These are phyloP conservation scores for Aspergillus sp. DNA, from an alignment of 2,329 filamentous ascomycete species.

Conservation along the genomic window DNA sequence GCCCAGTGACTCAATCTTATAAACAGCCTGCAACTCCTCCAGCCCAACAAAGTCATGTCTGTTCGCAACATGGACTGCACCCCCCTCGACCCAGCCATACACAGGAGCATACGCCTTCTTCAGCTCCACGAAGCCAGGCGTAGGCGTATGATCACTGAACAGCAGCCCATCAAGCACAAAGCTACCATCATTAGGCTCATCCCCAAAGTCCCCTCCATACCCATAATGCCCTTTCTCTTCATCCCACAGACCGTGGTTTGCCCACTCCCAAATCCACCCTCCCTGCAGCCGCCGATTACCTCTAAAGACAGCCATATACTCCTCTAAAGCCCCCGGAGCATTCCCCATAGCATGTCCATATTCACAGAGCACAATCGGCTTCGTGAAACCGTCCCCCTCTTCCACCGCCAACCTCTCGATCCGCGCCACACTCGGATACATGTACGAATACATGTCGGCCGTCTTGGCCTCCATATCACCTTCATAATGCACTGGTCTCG, in stretches of 20 bases:
- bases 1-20: neutral
- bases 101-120: constrained; percentile 62
- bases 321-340: constrained; percentile 67
- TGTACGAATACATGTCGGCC: constrained; percentile 66
- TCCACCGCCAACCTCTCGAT: constrained; percentile 49
- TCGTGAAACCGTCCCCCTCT: constrained; percentile 43
- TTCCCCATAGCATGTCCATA: constrained; percentile 70
- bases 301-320: constrained; percentile 66
- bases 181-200: constrained; percentile 59
- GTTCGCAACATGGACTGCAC: constrained; percentile 48
- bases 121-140: constrained; percentile 56
- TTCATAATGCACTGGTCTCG: constrained; percentile 66
- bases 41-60: constrained; percentile 53
- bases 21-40: neutral
- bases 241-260: constrained; percentile 58
- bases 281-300: constrained; percentile 63
- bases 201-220: constrained; percentile 64
- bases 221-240: constrained; percentile 49
- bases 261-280: constrained; percentile 68
- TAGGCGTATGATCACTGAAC: constrained; percentile 51
- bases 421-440: constrained; percentile 61
- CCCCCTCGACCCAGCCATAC: constrained; percentile 38
- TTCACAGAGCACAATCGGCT: constrained; percentile 41
- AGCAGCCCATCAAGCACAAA: constrained; percentile 65
- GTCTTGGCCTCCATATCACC: constrained; percentile 60